Percentiles rank a stretch among this genome's conserved stretches.
Evolutionary conservation across 805 yeast genomes (phyloP).

Genomic region (Priceomyces carsonii): DNA sequence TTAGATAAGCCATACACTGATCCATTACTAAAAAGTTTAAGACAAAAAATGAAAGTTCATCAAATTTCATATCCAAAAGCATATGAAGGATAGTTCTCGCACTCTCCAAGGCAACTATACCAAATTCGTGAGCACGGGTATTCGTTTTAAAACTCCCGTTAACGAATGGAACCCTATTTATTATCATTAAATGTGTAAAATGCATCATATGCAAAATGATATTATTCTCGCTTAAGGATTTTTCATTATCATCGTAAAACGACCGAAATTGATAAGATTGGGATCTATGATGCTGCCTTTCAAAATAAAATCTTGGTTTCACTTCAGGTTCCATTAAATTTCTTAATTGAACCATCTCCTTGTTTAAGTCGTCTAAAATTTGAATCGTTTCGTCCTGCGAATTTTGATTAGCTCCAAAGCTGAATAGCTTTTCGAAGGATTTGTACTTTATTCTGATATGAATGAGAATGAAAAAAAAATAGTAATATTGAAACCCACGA

Average conservation of each 20-base stretch:
- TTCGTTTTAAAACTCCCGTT: conserved; percentile 13
- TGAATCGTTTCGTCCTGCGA: conserved; percentile 7
- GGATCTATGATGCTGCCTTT: conserved; percentile 2
- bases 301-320: conserved; percentile 20
- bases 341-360: conserved; percentile 19
- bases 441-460: conserved; percentile 23
- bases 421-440: conserved; percentile 25
- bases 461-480: conserved; percentile 12
- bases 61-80: conserved; percentile 11
- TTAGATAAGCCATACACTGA: conserved; percentile 24
- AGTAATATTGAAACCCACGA: conserved; percentile 12
- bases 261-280: neutral
- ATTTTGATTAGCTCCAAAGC: conserved; percentile 16
- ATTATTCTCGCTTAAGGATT: neutral
- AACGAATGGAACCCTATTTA: conserved; percentile 30
- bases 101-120: conserved; percentile 25
- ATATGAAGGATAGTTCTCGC: conserved; percentile 26
- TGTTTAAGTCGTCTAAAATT: conserved; percentile 17
- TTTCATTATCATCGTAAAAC: conserved; percentile 1
- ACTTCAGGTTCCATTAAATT: conserved; percentile 16
- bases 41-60: conserved; percentile 14
- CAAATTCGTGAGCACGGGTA: conserved; percentile 14
- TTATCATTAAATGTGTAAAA: conserved; percentile 24
- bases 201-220: conserved; percentile 22
- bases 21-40: conserved; percentile 19